phyloP scores from a whole-genome alignment of 2,329 filamentous ascomycete species.

The Emmonsia crescens region DNA sequence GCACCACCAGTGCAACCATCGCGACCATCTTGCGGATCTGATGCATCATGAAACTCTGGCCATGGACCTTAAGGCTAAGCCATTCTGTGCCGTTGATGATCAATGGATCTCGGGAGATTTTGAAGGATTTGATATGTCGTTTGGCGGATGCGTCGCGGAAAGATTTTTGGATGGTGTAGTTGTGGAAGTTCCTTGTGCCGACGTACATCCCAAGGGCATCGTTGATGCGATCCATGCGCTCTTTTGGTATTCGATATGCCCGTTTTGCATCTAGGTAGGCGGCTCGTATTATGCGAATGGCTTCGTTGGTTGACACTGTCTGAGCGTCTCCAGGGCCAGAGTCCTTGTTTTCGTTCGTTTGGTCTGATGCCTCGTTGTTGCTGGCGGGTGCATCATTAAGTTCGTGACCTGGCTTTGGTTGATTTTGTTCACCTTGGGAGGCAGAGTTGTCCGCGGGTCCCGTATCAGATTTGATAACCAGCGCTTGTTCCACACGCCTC shows the following conservation, averaged over 20 bases:
- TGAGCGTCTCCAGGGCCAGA: slow-evolving; percentile 12
- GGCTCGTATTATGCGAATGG: slow-evolving; percentile 63
- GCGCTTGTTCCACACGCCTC: slow-evolving; percentile 29
- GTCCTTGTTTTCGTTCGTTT: slow-evolving; percentile 15
- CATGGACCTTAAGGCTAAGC: slow-evolving; percentile 91
- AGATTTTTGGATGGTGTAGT: slow-evolving; percentile 89
- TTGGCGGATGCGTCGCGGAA: slow-evolving; percentile 73
- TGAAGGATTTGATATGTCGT: slow-evolving; percentile 85
- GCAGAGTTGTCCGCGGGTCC: slow-evolving; percentile 8
- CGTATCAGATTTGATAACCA: slow-evolving; percentile 24
- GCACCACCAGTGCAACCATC: slow-evolving; percentile 73
- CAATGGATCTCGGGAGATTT: slow-evolving; percentile 63
- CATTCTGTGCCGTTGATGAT: slow-evolving; percentile 88
- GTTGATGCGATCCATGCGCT: slow-evolving; percentile 65
- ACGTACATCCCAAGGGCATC: slow-evolving; percentile 62
- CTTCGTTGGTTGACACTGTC: slow-evolving; percentile 45
- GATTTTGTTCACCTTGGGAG: slow-evolving; percentile 6
- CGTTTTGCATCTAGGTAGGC: slow-evolving; percentile 76
- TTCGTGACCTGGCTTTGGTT: neutral
- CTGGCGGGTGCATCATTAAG: neutral
- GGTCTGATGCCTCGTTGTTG: slow-evolving; percentile 13
- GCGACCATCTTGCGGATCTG: slow-evolving; percentile 99
- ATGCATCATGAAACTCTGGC: slow-evolving; percentile 99
- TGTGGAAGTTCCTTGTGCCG: slow-evolving; percentile 88
- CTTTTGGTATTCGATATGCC: slow-evolving; percentile 65